Conservation (phyloP, 345 rosid genomes). For the Clausena lansium region DNA sequence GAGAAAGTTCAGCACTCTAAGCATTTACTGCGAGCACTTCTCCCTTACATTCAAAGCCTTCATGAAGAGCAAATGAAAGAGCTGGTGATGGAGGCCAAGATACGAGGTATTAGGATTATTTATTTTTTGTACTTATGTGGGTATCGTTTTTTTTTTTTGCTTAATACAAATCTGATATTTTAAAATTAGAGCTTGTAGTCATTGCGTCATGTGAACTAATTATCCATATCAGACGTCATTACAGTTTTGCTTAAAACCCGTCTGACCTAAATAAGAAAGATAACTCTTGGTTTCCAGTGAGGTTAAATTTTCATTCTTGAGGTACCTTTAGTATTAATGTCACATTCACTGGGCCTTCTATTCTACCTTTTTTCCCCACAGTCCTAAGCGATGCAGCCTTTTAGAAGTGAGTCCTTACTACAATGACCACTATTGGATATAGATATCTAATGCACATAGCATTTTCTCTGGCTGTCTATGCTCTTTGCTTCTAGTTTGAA, state of each 20-base stretch:
- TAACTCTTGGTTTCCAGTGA: neutral
- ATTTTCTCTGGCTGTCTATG: neutral
- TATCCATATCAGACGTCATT: neutral
- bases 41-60: constrained; percentile 33
- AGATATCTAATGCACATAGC: neutral
- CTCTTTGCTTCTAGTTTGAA: neutral
- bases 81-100: constrained; percentile 28
- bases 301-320: neutral
- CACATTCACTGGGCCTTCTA: neutral
- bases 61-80: constrained; percentile 38
- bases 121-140: neutral
- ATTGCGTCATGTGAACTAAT: neutral
- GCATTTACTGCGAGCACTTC: constrained; percentile 27
- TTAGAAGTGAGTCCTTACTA: neutral
- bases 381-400: neutral
- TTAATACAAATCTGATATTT: neutral
- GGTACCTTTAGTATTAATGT: neutral
- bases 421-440: neutral
- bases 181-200: neutral
- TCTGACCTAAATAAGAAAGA: neutral
- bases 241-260: neutral
- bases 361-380: neutral
- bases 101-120: constrained; percentile 29
- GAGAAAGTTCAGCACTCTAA: constrained; percentile 26
- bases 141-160: too few relatives aligned